phyloP scores from a whole-genome alignment of 176 grass and related monocot species.

The Rhynchospora pubera region DNA sequence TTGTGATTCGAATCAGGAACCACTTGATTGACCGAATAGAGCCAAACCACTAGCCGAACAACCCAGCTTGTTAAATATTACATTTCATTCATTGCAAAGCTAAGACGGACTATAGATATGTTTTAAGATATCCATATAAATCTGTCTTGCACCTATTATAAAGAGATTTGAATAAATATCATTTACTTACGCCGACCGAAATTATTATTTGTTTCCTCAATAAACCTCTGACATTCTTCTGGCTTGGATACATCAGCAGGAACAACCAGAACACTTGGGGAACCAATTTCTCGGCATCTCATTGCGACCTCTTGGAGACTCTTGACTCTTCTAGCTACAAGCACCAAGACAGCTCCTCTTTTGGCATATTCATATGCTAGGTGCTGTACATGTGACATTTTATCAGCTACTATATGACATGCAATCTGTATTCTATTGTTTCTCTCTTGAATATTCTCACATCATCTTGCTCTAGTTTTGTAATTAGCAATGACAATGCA shows the following conservation, averaged over 20 bases:
- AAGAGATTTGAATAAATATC: neutral
- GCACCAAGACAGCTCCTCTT: constrained; percentile 41
- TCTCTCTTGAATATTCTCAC: neutral
- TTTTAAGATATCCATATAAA: neutral
- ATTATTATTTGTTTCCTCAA: constrained; percentile 33
- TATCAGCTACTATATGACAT: neutral
- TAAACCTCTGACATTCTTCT: constrained; percentile 30
- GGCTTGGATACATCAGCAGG: constrained; percentile 30
- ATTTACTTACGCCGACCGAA: constrained; percentile 33
- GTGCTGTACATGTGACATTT: constrained; percentile 22
- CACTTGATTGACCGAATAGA: too few species aligned
- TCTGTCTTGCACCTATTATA: neutral
- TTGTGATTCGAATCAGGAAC: too few species aligned
- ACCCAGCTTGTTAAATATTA: too few species aligned
- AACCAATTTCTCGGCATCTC: constrained; percentile 27
- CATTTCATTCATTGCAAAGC: neutral
- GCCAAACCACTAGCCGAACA: too few species aligned
- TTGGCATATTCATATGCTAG: constrained; percentile 56
- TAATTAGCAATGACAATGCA: too few species aligned
- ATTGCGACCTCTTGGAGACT: constrained; percentile 43
- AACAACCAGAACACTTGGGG: constrained; percentile 42
- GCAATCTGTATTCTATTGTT: neutral
- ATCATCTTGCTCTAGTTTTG: too few species aligned
- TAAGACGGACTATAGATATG: neutral
- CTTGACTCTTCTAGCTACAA: constrained; percentile 47